These are phyloP conservation scores for Raddia distichophylla DNA, from an alignment of 176 grass and related monocot genomes.

Conservation along the genomic window DNA sequence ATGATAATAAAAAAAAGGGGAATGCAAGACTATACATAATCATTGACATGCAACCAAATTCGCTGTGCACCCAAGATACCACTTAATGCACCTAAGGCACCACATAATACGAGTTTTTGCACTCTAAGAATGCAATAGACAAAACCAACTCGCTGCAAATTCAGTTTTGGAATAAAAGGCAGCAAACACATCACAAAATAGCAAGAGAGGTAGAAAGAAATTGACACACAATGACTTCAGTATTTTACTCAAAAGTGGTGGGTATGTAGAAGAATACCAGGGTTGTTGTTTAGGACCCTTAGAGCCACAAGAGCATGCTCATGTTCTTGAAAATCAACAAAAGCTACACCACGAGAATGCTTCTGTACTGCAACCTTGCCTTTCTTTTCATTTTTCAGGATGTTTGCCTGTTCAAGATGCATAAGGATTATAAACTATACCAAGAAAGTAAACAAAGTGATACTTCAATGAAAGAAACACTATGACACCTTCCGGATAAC, in stretches of 20 bases:
- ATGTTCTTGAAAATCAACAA: constrained; percentile 98
- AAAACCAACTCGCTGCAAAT: constrained; percentile 16
- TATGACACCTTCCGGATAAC: constrained; percentile 76
- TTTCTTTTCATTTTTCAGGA: constrained; percentile 89
- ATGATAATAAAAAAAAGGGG: background rate
- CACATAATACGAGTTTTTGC: background rate
- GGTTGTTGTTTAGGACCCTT: constrained; percentile 98
- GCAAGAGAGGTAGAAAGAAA: background rate
- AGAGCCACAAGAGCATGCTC: constrained; percentile 91
- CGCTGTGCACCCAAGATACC: background rate
- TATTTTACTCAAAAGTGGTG: background rate
- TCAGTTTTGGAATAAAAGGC: background rate
- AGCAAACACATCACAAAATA: background rate
- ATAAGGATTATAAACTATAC: constrained; percentile 20
- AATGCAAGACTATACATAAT: background rate
- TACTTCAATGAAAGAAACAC: constrained; percentile 35
- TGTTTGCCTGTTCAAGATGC: constrained; percentile 67
- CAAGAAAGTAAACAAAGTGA: background rate
- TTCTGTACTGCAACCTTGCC: constrained; percentile 59
- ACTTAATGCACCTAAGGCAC: background rate
- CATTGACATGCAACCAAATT: background rate
- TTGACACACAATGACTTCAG: constrained; percentile 1
- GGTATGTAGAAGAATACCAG: constrained; percentile 55
- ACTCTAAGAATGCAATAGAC: constrained; percentile 16
- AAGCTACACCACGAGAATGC: constrained; percentile 86